Evolutionary conservation across 2,329 filamentous ascomycete species (phyloP), one percentile per base, ranked within the genome.

Genomic region (Biscogniauxia sp.): DNA sequence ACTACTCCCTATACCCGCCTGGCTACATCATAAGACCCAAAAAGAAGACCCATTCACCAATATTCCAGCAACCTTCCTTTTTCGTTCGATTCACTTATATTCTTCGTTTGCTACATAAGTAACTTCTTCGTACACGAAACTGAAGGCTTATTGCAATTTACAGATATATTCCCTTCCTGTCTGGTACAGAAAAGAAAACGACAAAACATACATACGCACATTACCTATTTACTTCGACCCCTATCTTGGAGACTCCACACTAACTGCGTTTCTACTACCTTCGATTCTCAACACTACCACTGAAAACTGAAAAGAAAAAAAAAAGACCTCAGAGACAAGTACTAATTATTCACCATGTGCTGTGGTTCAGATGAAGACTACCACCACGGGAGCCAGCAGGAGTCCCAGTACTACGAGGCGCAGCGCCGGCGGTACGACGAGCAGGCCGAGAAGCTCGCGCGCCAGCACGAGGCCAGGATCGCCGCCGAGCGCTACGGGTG

Each of bases 331-430:
- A 25, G 13, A 49, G 11, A 37, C 20, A 56, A 17, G 53, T 23
- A 8, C 51, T 54, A 49, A 37, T 2, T 51, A 17, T 52, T 23
- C 41, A 59, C 51, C 15, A 68, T 69, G 67, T 62, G 61, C 50
- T 64, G 58, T 53, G 49, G 62, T 45, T 58, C 56, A 37, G 8
- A 41, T 7, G 59, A 62, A n/a, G 61, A 64, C 19, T 64, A 64
- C 54, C 20, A 66, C 23, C 41, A 28, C 3, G 54, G 52, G 28
- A 54, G 54, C 60, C 53, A 61, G 9, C 51, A 9, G 20, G 11
- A 32, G 3, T 32, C 57, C 54, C 20, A 57, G 32, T 26, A 45
- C 20, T 25, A 49, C 15, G 23, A 11, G 17, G 25, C 13, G 17
- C 41, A 20, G 17, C n/a, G 54, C 17, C 59, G 54, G 26, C 32